Percentiles rank a stretch among this genome's conserved stretches.
Conservation (phyloP, 164 flowering plant species). For the Buxus sempervirens region DNA sequence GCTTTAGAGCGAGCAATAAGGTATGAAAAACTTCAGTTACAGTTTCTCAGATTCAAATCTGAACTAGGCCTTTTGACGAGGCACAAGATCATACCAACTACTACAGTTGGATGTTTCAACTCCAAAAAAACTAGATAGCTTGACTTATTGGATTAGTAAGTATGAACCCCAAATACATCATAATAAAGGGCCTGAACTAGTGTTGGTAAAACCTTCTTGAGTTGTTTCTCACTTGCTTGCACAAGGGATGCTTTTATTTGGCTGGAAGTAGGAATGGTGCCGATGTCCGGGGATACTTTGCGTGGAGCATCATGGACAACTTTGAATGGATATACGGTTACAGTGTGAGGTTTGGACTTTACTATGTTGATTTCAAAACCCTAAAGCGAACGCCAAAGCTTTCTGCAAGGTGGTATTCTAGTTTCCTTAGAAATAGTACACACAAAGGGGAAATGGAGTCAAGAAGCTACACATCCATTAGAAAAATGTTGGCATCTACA, state of each 20-base stretch:
- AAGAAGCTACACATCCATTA: too few relatives aligned
- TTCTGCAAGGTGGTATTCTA: conserved; percentile 39
- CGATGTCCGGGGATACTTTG: conserved; percentile 50
- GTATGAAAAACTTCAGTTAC: conserved; percentile 17
- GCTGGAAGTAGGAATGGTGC: conserved; percentile 47
- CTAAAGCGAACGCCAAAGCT: conserved; percentile 34
- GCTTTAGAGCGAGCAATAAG: conserved; percentile 42
- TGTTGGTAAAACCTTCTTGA: background rate
- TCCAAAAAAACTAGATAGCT: too few relatives aligned
- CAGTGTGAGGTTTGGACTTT: conserved; percentile 30
- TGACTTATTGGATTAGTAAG: too few relatives aligned
- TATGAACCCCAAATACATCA: too few relatives aligned
- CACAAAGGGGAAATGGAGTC: background rate
- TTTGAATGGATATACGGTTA: conserved; percentile 41
- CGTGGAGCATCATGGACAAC: conserved; percentile 45
- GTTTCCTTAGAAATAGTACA: conserved; percentile 20
- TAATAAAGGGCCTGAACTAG: too few relatives aligned
- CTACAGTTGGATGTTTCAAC: too few relatives aligned
- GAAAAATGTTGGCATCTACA: too few relatives aligned
- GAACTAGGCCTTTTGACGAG: too few relatives aligned
- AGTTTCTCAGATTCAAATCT: too few relatives aligned
- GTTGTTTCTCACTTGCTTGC: background rate
- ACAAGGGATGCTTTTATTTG: too few relatives aligned
- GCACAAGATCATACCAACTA: too few relatives aligned
- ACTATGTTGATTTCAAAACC: conserved; percentile 31